phyloP scores from a whole-genome alignment of 768 basidiomycete genomes.

The Tylopilus subfusipes region DNA sequence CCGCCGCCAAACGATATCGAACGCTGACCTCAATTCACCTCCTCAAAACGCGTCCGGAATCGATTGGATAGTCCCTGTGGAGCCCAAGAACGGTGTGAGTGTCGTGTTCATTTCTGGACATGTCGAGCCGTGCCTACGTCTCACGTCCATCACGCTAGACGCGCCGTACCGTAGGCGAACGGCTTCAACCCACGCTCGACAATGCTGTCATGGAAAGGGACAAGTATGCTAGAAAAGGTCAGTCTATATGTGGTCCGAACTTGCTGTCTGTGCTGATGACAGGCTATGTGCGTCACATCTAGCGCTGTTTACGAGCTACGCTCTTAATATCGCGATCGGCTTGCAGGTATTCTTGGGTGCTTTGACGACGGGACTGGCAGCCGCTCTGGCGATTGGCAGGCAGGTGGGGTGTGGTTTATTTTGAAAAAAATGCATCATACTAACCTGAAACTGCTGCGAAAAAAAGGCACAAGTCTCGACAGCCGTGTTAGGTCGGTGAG shows the following conservation, averaged over 20 bases:
- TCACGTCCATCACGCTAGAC: constrained; percentile 5
- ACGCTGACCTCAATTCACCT: neutral
- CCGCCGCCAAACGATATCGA: constrained; percentile 5
- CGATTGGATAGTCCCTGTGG: constrained; percentile 28
- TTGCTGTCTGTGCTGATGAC: constrained; percentile 10
- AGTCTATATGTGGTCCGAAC: neutral
- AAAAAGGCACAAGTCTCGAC: constrained; percentile 37
- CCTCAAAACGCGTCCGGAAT: constrained; percentile 4
- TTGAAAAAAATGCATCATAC: neutral
- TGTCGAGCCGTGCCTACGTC: neutral
- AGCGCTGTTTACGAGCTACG: constrained; percentile 33
- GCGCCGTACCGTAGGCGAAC: constrained; percentile 45
- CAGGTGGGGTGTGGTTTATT: constrained; percentile 32
- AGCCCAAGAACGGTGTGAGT: constrained; percentile 21
- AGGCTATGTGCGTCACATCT: neutral
- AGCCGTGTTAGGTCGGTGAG: constrained; percentile 36
- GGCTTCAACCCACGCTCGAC: constrained; percentile 51
- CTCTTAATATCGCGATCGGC: constrained; percentile 50
- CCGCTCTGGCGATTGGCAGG: constrained; percentile 38
- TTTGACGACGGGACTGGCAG: constrained; percentile 62
- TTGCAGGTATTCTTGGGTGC: constrained; percentile 64
- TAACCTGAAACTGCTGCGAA: constrained; percentile 1
- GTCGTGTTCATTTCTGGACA: neutral
- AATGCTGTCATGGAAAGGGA: constrained; percentile 44
- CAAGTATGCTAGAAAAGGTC: constrained; percentile 47